A percentile compares a stretch with the other conserved stretches of the same genome.
phyloP scores from a whole-genome alignment of 2,329 filamentous ascomycete genomes.

The Talaromyces sp. region DNA sequence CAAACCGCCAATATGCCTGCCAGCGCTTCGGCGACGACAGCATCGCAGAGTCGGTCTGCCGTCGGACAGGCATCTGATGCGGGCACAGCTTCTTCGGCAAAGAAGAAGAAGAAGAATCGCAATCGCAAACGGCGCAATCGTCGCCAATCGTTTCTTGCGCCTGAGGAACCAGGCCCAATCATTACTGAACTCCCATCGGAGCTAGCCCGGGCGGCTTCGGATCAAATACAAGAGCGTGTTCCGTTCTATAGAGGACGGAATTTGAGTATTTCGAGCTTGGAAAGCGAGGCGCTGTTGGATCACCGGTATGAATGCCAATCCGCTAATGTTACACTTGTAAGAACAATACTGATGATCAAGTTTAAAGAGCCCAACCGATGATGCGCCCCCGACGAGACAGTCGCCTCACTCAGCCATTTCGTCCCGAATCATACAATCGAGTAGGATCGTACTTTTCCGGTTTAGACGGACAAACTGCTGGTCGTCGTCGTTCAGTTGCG shows the following conservation, averaged over 20 bases:
- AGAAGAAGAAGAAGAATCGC: conserved; percentile 69
- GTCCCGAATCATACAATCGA: conserved; percentile 20
- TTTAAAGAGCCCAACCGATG: conserved; percentile 43
- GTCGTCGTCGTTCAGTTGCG: conserved; percentile 7
- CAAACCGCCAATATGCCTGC: conserved; percentile 1
- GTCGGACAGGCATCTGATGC: conserved; percentile 9
- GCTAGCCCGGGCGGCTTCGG: conserved; percentile 25
- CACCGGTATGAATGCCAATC: conserved; percentile 58
- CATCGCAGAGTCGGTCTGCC: conserved; percentile 16
- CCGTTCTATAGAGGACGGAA: conserved; percentile 57
- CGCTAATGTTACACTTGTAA: not conserved
- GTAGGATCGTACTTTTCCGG: conserved; percentile 7
- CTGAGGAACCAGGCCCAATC: conserved; percentile 48
- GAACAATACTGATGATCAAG: not conserved
- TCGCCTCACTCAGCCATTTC: conserved; percentile 34
- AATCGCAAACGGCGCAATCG: conserved; percentile 74
- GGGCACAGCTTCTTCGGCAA: conserved; percentile 21
- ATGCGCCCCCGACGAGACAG: conserved; percentile 61
- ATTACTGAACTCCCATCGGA: conserved; percentile 21
- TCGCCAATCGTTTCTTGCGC: conserved; percentile 72
- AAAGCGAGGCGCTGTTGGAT: conserved; percentile 82
- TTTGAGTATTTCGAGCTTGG: conserved; percentile 77
- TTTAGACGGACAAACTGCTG: conserved; percentile 6
- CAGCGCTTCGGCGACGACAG: not conserved
- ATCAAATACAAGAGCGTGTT: conserved; percentile 32